Conservation (phyloP, 768 basidiomycete species). For the Hemileccinum impolitum region DNA sequence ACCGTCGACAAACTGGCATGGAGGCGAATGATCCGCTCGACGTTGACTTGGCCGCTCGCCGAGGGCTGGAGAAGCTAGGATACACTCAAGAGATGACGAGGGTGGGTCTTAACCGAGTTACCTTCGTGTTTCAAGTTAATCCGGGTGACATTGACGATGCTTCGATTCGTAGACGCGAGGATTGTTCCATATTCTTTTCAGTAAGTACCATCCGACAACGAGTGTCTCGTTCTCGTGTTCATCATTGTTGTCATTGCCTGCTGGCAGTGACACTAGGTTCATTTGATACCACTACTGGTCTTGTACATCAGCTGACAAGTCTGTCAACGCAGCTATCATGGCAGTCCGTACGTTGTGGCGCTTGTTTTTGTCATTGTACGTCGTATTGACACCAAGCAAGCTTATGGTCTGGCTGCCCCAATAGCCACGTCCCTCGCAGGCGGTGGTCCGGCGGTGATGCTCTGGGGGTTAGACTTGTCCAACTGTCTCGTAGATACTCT, state of each 20-base stretch:
- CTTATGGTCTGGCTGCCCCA: slow-evolving; percentile 54
- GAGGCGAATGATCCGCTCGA: slow-evolving; percentile 11
- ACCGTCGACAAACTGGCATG: slow-evolving; percentile 7
- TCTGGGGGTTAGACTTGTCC: slow-evolving; percentile 48
- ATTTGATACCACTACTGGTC: background rate
- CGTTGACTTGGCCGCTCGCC: slow-evolving; percentile 24
- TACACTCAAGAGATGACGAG: slow-evolving; percentile 55
- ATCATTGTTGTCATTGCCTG: background rate
- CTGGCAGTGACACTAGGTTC: slow-evolving; percentile 47
- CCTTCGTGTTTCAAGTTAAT: background rate
- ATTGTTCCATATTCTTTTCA: slow-evolving; percentile 51
- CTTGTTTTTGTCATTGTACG: background rate
- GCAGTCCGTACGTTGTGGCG: slow-evolving; percentile 52
- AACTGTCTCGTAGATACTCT: too few species aligned
- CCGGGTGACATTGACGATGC: background rate
- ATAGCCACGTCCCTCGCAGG: slow-evolving; percentile 52
- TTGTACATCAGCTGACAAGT: slow-evolving; percentile 1
- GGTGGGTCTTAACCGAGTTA: slow-evolving; percentile 26
- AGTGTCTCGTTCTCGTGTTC: slow-evolving; percentile 1
- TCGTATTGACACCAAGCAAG: slow-evolving; percentile 28
- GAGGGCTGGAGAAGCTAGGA: slow-evolving; percentile 48
- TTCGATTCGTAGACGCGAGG: slow-evolving; percentile 41
- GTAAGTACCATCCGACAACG: slow-evolving; percentile 30
- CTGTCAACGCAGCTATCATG: slow-evolving; percentile 45
- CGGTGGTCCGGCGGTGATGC: slow-evolving; percentile 54